Base-by-base conservation (phyloP, 1,284 basidiomycete genomes). In the Cutaneotrichosporon mucoides region DNA sequence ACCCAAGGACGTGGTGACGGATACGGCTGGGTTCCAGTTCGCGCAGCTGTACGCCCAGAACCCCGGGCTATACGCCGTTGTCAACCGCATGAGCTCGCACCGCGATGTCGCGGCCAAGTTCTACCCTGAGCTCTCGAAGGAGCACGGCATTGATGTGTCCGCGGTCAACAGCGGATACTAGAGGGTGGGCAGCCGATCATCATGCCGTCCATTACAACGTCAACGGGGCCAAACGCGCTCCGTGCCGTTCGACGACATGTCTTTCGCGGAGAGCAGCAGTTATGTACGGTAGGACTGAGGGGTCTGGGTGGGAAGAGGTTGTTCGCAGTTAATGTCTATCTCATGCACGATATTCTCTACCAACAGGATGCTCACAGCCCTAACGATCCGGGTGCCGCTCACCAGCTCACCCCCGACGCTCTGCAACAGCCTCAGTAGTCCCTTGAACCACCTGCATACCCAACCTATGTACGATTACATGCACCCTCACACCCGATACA, bases 11-110 rank as follows among this genome's bases (percentile, higher is more conserved):
- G 62, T 63, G 10, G 62, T 63, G 35, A 63, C 62, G 9, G 62
- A 63, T 55, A 63, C 62, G 24, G 45, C 53, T 4, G 62, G 62
- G n/a, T 63, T 60, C 59, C 62, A 63, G 62, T 63, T 40, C 45
- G 62, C 62, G 6, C 53, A 57, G 53, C 58, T 63, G 16, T 63
- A 60, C 12, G 55, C 62, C 4, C 45, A 55, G 41, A 42, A 57
- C 53, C 62, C 62, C 10, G 62, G 62, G 3, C 42, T 49, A 11
- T 63, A 63, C 33, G 58, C 58, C 9, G 44, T 60, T 8, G 44
- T 63, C 35, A 63, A 63, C 59, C 62, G 62, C 45, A 53, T 46
- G 40, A 53, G 49, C 47, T 60, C 58, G 2, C 62, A 63, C 46
- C 55, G 62, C 41, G 62, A 63, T 41, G 62, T 63, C n/a, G 62